A percentile compares a stretch with the other conserved stretches of the same genome.
These are phyloP conservation scores for Tolypocladium amazonense DNA, from an alignment of 2,329 filamentous ascomycete genomes.

Conservation along the genomic window DNA sequence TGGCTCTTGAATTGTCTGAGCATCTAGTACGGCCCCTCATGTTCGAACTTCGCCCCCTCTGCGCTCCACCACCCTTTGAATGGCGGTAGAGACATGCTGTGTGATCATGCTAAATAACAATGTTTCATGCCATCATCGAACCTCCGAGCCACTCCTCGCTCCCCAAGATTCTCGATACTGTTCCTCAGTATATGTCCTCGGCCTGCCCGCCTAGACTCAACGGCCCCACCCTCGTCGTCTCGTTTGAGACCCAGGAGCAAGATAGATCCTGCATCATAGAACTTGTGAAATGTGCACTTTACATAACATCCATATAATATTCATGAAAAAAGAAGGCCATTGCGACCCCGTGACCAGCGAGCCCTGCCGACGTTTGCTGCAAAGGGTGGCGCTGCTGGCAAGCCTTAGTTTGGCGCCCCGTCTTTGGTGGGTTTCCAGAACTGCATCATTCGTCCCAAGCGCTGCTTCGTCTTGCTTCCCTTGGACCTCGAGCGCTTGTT, in stretches of 20 bases:
- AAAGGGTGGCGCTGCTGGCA: background rate
- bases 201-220: background rate
- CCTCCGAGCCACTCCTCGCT: background rate
- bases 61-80: background rate
- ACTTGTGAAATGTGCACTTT: slow-evolving; percentile 16
- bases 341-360: background rate
- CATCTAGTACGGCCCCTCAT: background rate
- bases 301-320: slow-evolving; percentile 28
- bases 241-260: slow-evolving; percentile 1
- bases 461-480: slow-evolving; percentile 50
- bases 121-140: slow-evolving; percentile 22
- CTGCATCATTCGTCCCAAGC: slow-evolving; percentile 64
- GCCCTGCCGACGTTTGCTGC: background rate
- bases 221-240: background rate
- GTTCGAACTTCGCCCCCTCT: background rate
- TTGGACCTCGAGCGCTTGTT: slow-evolving; percentile 42
- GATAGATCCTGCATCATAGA: slow-evolving; percentile 2
- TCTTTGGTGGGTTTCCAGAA: slow-evolving; percentile 62
- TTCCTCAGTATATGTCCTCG: background rate
- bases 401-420: slow-evolving; percentile 13
- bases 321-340: slow-evolving; percentile 15
- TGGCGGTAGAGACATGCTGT: slow-evolving; percentile 3
- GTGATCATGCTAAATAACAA: slow-evolving; percentile 21
- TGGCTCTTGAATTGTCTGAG: background rate
- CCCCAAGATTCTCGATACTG: background rate